These are phyloP conservation scores for Apostasia ramifera DNA, from an alignment of 106 monocot genomes.

Conservation along the genomic window DNA sequence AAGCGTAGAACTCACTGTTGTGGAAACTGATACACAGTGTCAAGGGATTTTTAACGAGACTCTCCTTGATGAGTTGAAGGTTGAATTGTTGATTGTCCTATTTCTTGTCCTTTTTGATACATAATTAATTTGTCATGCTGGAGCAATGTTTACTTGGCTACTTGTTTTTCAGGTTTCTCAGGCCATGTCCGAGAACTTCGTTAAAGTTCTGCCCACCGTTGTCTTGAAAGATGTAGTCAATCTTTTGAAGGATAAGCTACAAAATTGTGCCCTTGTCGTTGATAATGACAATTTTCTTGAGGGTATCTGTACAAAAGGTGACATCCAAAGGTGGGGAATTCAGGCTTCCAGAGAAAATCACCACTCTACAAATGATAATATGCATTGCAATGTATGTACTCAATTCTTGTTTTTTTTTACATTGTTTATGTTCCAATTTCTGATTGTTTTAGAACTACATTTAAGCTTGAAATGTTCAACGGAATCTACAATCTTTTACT, in stretches of 20 bases:
- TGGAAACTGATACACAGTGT: constrained; percentile 27
- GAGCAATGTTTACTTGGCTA: background rate
- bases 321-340: constrained; percentile 52
- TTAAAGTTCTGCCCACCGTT: constrained; percentile 46
- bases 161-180: constrained; percentile 68
- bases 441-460: too few relatives aligned
- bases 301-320: constrained; percentile 83
- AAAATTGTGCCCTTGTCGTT: constrained; percentile 78
- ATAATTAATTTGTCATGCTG: background rate
- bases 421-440: background rate
- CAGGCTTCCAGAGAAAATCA: constrained; percentile 16
- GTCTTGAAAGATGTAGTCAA: constrained; percentile 49
- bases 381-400: constrained; percentile 43
- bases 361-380: constrained; percentile 20
- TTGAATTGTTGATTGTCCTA: constrained; percentile 9
- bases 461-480: too few relatives aligned
- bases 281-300: constrained; percentile 85
- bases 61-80: constrained; percentile 94
- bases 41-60: constrained; percentile 43
- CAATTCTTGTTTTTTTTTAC: background rate
- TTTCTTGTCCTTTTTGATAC: constrained; percentile 2
- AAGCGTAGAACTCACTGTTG: constrained; percentile 54
- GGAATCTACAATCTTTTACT: background rate
- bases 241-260: constrained; percentile 73
- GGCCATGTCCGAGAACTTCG: constrained; percentile 70